phyloP scores from a whole-genome alignment of 2,329 filamentous ascomycete species.

The Macroventuria anomochaeta region DNA sequence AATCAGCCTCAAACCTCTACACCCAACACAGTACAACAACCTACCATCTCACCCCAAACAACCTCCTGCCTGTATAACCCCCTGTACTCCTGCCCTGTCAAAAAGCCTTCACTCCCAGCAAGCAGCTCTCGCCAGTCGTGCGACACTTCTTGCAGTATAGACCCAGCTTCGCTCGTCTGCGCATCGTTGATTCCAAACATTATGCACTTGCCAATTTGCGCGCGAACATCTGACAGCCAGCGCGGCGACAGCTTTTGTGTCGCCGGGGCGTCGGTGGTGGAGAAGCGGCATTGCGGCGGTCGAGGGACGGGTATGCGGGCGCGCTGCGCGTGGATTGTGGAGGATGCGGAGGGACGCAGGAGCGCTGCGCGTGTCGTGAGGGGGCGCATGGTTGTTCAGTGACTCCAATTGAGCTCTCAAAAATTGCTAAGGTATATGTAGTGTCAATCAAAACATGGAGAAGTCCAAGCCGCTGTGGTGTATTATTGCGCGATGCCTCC shows the following conservation, averaged over 20 bases:
- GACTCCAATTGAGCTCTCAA: neutral
- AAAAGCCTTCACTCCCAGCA: constrained; percentile 76
- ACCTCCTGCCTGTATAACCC: constrained; percentile 72
- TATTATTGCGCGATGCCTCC: constrained; percentile 15
- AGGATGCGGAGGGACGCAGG: constrained; percentile 9
- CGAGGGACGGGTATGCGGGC: neutral
- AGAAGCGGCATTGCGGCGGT: constrained; percentile 6
- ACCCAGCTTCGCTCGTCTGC: constrained; percentile 65
- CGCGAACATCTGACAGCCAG: constrained; percentile 74
- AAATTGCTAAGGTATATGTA: no score
- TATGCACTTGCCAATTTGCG: constrained; percentile 75
- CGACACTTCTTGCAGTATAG: constrained; percentile 66
- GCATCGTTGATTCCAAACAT: constrained; percentile 69
- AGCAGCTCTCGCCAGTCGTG: constrained; percentile 74
- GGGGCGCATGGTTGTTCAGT: constrained; percentile 23
- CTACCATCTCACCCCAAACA: constrained; percentile 85
- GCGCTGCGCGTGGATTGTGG: constrained; percentile 11
- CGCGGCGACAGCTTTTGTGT: constrained; percentile 56
- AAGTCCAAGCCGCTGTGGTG: neutral
- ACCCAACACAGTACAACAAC: constrained; percentile 26
- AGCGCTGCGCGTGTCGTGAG: constrained; percentile 23
- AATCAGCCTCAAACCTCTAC: constrained; percentile 7
- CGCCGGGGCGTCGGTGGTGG: constrained; percentile 23
- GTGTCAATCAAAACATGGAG: neutral
- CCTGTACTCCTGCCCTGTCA: constrained; percentile 67